phyloP scores from a whole-genome alignment of 306 rosid genomes.

The Prunus armeniaca region DNA sequence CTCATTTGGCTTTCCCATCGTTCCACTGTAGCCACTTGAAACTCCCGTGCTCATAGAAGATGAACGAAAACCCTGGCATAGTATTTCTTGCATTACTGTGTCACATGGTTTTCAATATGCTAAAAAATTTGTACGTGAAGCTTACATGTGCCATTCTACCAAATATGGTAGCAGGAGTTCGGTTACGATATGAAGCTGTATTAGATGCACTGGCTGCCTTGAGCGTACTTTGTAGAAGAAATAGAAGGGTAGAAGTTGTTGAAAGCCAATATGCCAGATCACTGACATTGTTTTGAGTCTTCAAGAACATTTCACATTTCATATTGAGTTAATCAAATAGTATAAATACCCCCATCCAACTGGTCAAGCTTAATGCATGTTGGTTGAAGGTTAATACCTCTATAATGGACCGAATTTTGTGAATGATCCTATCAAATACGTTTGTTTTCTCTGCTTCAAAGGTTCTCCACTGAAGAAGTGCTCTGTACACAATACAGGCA shows the following conservation, averaged over 20 bases:
- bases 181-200: slow-evolving; percentile 48
- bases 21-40: slow-evolving; percentile 86
- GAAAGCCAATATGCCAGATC: slow-evolving; percentile 90
- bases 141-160: slow-evolving; percentile 88
- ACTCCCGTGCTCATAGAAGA: slow-evolving; percentile 68
- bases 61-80: slow-evolving; percentile 69
- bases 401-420: slow-evolving; percentile 52
- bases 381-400: slow-evolving; percentile 48
- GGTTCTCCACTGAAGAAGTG: slow-evolving; percentile 89
- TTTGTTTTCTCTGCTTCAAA: slow-evolving; percentile 82
- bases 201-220: slow-evolving; percentile 68
- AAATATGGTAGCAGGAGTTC: slow-evolving; percentile 67
- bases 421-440: slow-evolving; percentile 75
- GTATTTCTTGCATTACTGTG: neutral
- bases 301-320: slow-evolving; percentile 20
- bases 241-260: slow-evolving; percentile 75
- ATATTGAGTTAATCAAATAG: slow-evolving; percentile 1
- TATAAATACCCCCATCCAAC: neutral
- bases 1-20: slow-evolving; percentile 63
- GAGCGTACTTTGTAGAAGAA: slow-evolving; percentile 76
- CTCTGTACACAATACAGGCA: slow-evolving; percentile 68
- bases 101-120: neutral
- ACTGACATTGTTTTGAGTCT: slow-evolving; percentile 60
- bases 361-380: slow-evolving; percentile 5
- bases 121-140: slow-evolving; percentile 21